Evolutionary conservation across 352 stramenopile species (phyloP), one percentile per base, ranked within the genome.

Genomic region (Bremia lactucae): DNA sequence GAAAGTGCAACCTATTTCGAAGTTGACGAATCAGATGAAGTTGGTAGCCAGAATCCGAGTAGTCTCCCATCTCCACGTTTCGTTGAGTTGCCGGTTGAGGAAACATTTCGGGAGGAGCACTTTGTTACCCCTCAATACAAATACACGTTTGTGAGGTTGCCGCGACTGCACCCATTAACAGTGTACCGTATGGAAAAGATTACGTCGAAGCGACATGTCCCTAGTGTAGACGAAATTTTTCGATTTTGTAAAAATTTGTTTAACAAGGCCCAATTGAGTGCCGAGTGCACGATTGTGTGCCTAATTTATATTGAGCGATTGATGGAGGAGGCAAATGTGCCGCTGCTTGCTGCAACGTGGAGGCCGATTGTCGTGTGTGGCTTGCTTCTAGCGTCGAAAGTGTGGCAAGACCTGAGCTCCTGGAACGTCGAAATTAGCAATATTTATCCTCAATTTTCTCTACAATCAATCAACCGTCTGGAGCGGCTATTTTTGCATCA

Each of bases 241-340:
- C 65, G 78, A 10, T 96, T 96, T 42, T 86, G 89, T 49, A 90
- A 86, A 42, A 93, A 92, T 46, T 67, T 98, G 10, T 98, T 98
- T 70, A 96, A 97, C 49, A 90, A 94, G 46, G 94, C 96, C 13
- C 91, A 97, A 46, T 61, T 98, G 36, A 97, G 83, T 39, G 94
- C 93, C n/a, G 96, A 99, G 80, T 99, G 96, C 72, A 97, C 92
- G 4, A 96, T 99, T 59, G 95, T 99, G 36, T 95, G 82, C 42
- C 82, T 99, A 14, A 98, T 99, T 50, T 99, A 99, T 72, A 95
- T 99, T 6, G 96, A 99, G 66, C 86, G 96, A 10, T 78, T 99
- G 15, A 98, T 99, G 93, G 93, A 98, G 62, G 72, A 93, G 36
- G 90, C 91, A 8, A 89, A 95, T 57, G 94, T 98, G 22, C 87